These are phyloP conservation scores for Candida tammaniensis DNA, from an alignment of 805 yeast species.

Conservation along the genomic window DNA sequence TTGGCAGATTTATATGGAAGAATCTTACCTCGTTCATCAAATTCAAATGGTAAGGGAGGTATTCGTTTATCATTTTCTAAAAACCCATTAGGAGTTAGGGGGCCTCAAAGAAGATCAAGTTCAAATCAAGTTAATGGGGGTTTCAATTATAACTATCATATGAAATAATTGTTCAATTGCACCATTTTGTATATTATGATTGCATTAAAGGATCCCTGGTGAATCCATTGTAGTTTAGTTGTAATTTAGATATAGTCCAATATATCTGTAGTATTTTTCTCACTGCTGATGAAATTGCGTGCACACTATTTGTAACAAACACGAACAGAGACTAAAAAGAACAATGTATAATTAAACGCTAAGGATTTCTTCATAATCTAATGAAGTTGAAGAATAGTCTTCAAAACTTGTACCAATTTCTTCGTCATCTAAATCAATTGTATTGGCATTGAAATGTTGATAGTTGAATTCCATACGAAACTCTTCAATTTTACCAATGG, in stretches of 20 bases:
- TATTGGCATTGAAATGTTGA: too few relatives aligned
- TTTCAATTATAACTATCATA: conserved; percentile 15
- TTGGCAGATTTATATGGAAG: conserved; percentile 92
- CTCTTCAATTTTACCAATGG: too few relatives aligned
- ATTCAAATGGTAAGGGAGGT: conserved; percentile 80
- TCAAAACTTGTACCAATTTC: too few relatives aligned
- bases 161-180: conserved; percentile 6
- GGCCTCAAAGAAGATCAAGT: conserved; percentile 47
- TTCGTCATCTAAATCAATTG: too few relatives aligned
- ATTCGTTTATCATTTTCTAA: conserved; percentile 91
- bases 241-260: conserved; percentile 4
- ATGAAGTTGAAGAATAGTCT: too few relatives aligned
- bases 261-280: too few relatives aligned
- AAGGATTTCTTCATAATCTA: too few relatives aligned
- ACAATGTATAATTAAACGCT: too few relatives aligned
- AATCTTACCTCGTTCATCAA: conserved; percentile 75
- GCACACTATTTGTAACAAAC: too few relatives aligned
- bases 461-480: background rate
- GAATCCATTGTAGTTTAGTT: conserved; percentile 8
- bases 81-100: conserved; percentile 95
- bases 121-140: conserved; percentile 14
- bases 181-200: conserved; percentile 7
- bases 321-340: too few relatives aligned
- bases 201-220: conserved; percentile 6
- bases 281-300: too few relatives aligned